phyloP scores from a whole-genome alignment of 2,329 filamentous ascomycete species.

The Phoma sp. region DNA sequence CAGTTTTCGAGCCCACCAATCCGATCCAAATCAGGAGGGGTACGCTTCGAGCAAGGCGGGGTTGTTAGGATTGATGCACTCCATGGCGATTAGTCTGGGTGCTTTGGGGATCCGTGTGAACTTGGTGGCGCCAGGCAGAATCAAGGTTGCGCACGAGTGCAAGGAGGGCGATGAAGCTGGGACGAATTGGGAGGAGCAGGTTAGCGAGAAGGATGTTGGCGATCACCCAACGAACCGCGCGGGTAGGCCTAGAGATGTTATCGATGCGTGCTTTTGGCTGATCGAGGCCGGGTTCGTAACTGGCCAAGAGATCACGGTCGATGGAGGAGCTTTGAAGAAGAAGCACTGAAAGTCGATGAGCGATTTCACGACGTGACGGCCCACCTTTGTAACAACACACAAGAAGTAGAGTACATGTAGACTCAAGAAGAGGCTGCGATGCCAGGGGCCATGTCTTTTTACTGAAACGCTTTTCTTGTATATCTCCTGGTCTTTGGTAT shows the following conservation, averaged over 20 bases:
- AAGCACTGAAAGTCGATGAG: slow-evolving; percentile 29
- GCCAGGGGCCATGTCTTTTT: too few relatives aligned
- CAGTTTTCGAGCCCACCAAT: slow-evolving; percentile 56
- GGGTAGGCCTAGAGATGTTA: slow-evolving; percentile 56
- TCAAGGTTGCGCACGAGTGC: slow-evolving; percentile 58
- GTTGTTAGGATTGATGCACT: slow-evolving; percentile 59
- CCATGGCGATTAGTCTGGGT: slow-evolving; percentile 58
- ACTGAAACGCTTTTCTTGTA: neutral
- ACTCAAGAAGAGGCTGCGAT: neutral
- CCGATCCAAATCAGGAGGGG: slow-evolving; percentile 58
- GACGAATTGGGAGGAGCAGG: slow-evolving; percentile 46
- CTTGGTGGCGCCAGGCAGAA: slow-evolving; percentile 56
- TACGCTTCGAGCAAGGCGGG: slow-evolving; percentile 62
- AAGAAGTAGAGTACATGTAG: neutral
- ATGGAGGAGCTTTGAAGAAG: slow-evolving; percentile 48
- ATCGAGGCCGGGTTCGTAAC: slow-evolving; percentile 51
- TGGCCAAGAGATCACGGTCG: slow-evolving; percentile 48
- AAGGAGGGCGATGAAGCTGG: slow-evolving; percentile 55
- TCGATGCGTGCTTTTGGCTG: slow-evolving; percentile 54
- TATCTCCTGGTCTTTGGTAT: neutral
- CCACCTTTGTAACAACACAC: neutral
- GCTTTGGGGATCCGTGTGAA: slow-evolving; percentile 57
- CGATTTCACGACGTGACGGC: neutral
- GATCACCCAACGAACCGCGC: slow-evolving; percentile 56
- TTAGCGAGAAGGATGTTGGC: slow-evolving; percentile 51